Base-by-base conservation (phyloP, 768 basidiomycete species). In the Suillus hirtellus region DNA sequence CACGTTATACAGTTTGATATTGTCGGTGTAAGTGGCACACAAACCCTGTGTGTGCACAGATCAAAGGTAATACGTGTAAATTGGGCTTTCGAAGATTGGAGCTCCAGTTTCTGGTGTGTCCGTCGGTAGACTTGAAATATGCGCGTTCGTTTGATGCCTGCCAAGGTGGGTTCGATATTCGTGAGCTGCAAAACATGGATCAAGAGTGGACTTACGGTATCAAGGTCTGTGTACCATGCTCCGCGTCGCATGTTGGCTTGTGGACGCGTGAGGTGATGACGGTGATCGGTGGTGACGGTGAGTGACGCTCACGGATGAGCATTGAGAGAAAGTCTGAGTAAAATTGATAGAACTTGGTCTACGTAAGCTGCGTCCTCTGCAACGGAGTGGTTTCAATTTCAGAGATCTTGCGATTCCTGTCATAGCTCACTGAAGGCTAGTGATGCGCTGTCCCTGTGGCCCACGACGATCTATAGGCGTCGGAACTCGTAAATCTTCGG, bases 101-200 rank as follows among this genome's bases (percentile, higher is more conserved):
- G 69, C 82, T 80, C 93, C 94, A 96, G 71, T 91, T 89, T 52
- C 85, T 83, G 64, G 83, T 88, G 69, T 96, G 94, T 0, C 94
- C 95, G 68, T 95, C 93, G 0, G 92, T 95, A 0, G 93, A 94
- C 70, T 96, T 96, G 83, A 92, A 98, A 79, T 94, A 98, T 17
- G 87, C 93, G 6, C 64, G 38, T n/a, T 69, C 64, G 3, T 62
- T 9, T 44, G 67, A 63, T 19, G 65, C 60, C 70, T 72, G 62
- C 24, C 31, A 14, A 9, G 15, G 31, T 31, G 31, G 31, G 5
- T 31, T 31, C 31, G 27, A 63, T 67, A 71, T 63, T 53, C 59
- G 61, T 64, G 43, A 64, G 64, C 63, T 60, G 27, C 1, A 24
- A 44, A 31, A 31, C 43, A 15, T 11, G 27, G 4, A n/a, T 44